These are phyloP conservation scores for Populus davidiana DNA, from an alignment of 345 rosid genomes.

Conservation along the genomic window DNA sequence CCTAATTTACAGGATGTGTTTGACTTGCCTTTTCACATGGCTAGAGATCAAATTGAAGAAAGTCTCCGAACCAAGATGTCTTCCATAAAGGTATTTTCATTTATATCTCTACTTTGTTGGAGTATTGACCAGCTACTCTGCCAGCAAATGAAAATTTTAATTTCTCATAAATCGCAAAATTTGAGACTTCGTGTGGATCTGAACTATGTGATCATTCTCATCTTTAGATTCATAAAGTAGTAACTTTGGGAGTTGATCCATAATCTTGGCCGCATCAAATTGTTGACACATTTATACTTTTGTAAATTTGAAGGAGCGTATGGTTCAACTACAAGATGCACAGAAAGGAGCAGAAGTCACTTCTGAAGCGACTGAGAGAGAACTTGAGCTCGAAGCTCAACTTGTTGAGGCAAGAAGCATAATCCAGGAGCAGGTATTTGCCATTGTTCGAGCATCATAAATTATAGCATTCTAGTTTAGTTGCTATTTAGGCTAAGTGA, in stretches of 20 bases:
- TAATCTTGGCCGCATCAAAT: not conserved
- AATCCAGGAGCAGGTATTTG: constrained; percentile 89
- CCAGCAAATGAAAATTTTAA: too few relatives aligned
- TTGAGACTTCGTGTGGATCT: too few relatives aligned
- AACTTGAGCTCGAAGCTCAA: constrained; percentile 99
- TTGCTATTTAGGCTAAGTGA: not conserved
- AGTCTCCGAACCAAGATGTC: constrained; percentile 89
- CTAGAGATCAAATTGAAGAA: constrained; percentile 94
- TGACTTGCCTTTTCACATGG: constrained; percentile 90
- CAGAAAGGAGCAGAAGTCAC: constrained; percentile 87
- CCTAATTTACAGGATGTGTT: constrained; percentile 66
- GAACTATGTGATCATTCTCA: too few relatives aligned
- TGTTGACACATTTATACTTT: not conserved
- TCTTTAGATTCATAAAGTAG: too few relatives aligned
- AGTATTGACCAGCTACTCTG: not conserved
- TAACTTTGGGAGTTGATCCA: too few relatives aligned
- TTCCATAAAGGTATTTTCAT: constrained; percentile 67
- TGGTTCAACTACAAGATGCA: constrained; percentile 89
- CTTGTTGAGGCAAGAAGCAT: constrained; percentile 98
- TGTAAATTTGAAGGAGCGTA: constrained; percentile 48
- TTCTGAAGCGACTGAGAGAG: constrained; percentile 92
- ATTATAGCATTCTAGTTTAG: not conserved
- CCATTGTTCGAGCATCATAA: not conserved
- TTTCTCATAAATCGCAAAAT: too few relatives aligned
- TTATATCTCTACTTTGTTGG: not conserved